Base-by-base conservation (phyloP, 1,284 basidiomycete species). In the Boletellus deceptivus region DNA sequence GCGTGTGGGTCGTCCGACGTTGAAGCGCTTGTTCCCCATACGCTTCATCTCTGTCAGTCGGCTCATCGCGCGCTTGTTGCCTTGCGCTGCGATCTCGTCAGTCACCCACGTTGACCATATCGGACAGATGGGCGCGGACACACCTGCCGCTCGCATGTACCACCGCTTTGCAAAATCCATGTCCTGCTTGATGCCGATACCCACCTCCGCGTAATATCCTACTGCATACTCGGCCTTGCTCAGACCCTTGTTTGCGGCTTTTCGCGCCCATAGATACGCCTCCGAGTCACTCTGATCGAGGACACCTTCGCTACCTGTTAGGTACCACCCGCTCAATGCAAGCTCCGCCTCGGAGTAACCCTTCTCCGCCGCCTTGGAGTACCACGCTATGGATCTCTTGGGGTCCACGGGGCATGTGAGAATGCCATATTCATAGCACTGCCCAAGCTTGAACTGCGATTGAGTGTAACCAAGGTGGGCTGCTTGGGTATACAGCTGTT, bases 141-240 rank as follows among this genome's bases (percentile, higher is more conserved):
- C 60, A 96, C 93, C 92, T 57, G 94, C 93, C 43, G 94, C 92
- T 39, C 97, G 84, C 91, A 97, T 96, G 71, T 99, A 99, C 95
- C 96, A 99, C 61, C 91, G 80, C 73, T 97, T 98, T 17, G 97
- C 94, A 68, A 96, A 89, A 56, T 98, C 97, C 40, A 94, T 70
- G 64, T 99, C 95, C 62, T 92, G 89, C 73, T 94, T 94, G 63
- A 98, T 90, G 22, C 97, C 97, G 61, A 99, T 99, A 5, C 96
- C 97, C 22, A 97, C 91, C 70, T 99, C 97, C 0, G 91, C 89
- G 70, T 99, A 99, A 71, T 99, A 95, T 37, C 93, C 94, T 16
- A 97, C 93, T 6, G 94, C 94, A 72, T 97, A 98, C 69, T 97
- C 93, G 0, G 95, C 94, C 70, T 96, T 97, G 60, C 87, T 88